Evolutionary conservation across 257 asterid species (phyloP).

Genomic region (Cruciata laevipes): DNA sequence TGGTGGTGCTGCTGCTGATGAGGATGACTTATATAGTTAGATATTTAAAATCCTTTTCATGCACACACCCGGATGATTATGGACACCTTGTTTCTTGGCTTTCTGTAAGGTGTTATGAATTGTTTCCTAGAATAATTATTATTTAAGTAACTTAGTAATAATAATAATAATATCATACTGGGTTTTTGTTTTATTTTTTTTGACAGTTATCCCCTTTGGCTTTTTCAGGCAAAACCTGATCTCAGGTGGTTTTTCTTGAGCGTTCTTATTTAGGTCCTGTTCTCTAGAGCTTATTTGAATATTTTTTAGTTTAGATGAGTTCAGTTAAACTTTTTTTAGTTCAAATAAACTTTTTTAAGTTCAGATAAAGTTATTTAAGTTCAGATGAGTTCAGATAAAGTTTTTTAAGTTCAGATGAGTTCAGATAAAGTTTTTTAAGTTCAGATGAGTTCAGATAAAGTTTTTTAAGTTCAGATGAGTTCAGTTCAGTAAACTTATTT

Average conservation of each 20-base stretch:
- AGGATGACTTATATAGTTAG: slow-evolving; percentile 49
- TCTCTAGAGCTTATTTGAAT: too few species aligned
- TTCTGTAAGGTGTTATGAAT: not conserved
- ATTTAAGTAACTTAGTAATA: not conserved
- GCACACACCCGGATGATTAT: not conserved
- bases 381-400: too few species aligned
- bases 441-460: too few species aligned
- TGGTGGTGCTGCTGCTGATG: slow-evolving; percentile 48
- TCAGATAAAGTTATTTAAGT: too few species aligned
- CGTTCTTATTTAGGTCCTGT: slow-evolving; percentile 4
- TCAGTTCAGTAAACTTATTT: too few species aligned
- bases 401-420: too few species aligned
- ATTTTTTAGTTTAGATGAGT: too few species aligned
- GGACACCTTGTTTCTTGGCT: not conserved
- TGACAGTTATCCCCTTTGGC: slow-evolving; percentile 1
- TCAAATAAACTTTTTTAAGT: too few species aligned
- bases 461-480: too few species aligned
- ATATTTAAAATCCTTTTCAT: slow-evolving; percentile 1
- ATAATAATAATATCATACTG: not conserved
- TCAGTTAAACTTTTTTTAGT: too few species aligned
- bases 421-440: too few species aligned
- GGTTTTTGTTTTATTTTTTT: not conserved
- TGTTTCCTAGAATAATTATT: not conserved
- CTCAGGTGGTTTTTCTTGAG: not conserved
- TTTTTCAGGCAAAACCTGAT: not conserved